These are phyloP conservation scores for Paradendryphiella salina DNA, from an alignment of 2,329 filamentous ascomycete genomes.

Conservation along the genomic window DNA sequence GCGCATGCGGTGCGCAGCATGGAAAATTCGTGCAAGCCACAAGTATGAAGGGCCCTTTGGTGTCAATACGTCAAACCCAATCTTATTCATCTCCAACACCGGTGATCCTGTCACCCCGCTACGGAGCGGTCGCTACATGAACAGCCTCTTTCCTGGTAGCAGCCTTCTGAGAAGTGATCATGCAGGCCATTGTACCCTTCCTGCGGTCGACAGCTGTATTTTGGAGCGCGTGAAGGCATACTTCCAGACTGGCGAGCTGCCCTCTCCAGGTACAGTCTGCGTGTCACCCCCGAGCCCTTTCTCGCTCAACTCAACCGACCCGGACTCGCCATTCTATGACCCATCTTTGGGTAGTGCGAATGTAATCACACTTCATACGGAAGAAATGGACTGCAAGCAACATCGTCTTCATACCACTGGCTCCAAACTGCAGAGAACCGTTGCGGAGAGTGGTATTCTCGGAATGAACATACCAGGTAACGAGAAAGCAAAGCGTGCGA, in stretches of 20 bases:
- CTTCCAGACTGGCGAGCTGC: conserved; percentile 52
- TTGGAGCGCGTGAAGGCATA: conserved; percentile 41
- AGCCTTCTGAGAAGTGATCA: conserved; percentile 51
- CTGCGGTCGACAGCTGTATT: conserved; percentile 44
- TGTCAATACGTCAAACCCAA: conserved; percentile 55
- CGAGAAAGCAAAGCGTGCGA: neutral
- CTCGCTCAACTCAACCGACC: conserved; percentile 46
- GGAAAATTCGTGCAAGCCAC: conserved; percentile 43
- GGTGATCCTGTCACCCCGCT: conserved; percentile 64
- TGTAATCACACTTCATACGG: neutral
- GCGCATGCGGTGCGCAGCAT: conserved; percentile 46
- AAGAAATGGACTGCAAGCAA: neutral
- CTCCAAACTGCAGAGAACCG: neutral
- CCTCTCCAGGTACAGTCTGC: conserved; percentile 52
- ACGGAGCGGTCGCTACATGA: conserved; percentile 49
- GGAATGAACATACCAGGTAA: conserved; percentile 6
- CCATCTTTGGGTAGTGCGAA: conserved; percentile 11
- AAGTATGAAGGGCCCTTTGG: conserved; percentile 37
- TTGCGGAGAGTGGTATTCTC: conserved; percentile 11
- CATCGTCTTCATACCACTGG: conserved; percentile 7
- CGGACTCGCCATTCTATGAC: conserved; percentile 38
- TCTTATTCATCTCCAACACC: conserved; percentile 62
- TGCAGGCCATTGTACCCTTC: conserved; percentile 52
- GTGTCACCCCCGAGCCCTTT: conserved; percentile 38
- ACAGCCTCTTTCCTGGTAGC: conserved; percentile 49